Conservation (phyloP, 2,329 filamentous ascomycete species). For the Cryphonectria radicalis region DNA sequence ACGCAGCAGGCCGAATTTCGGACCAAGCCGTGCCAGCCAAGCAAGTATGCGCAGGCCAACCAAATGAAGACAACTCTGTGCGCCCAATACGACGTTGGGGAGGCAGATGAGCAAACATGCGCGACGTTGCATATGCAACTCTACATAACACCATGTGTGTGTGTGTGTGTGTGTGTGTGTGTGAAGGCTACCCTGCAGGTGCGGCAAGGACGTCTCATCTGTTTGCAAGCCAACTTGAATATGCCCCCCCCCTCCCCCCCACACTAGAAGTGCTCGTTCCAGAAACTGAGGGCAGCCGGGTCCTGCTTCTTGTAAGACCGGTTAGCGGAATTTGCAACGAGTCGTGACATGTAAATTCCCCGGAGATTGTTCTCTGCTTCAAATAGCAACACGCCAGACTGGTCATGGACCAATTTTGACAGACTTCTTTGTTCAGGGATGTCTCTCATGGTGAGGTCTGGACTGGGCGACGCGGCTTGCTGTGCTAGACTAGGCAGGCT, state of each 20-base stretch:
- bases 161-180: background rate
- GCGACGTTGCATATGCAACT: slow-evolving; percentile 7
- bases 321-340: background rate
- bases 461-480: background rate
- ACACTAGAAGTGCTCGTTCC: background rate
- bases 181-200: background rate
- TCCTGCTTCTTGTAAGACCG: background rate
- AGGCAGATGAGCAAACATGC: slow-evolving; percentile 9
- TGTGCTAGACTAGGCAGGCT: background rate
- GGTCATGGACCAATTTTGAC: background rate
- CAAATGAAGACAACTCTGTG: background rate
- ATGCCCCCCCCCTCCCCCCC: background rate
- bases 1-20: background rate
- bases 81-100: background rate
- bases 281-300: background rate
- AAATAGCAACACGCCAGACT: background rate
- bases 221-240: background rate
- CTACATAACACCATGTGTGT: background rate
- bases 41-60: background rate
- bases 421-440: background rate
- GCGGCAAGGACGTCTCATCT: background rate
- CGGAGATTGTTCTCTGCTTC: background rate
- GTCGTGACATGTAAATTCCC: background rate
- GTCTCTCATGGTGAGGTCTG: background rate
- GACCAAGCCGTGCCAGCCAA: background rate